A percentile compares a stretch with the other conserved stretches of the same genome.
phyloP scores from a whole-genome alignment of 129 eudicot genomes.

The Flaveria bidentis region DNA sequence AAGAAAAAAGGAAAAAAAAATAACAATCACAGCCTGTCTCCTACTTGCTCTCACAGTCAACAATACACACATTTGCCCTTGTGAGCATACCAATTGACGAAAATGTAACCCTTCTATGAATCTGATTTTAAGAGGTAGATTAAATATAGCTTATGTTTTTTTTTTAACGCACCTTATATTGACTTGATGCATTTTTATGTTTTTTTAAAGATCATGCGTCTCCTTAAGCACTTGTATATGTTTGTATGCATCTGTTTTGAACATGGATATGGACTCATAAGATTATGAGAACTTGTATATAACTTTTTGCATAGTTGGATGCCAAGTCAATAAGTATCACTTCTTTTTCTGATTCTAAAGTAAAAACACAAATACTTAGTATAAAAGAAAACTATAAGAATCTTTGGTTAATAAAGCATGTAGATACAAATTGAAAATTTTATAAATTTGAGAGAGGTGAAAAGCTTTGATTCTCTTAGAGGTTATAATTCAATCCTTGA shows the following conservation, averaged over 20 bases:
- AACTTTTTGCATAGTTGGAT: not conserved
- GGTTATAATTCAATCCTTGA: too few relatives aligned
- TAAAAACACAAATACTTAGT: not conserved
- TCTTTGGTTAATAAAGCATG: not conserved
- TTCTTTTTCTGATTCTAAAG: not conserved
- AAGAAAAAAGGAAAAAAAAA: not conserved
- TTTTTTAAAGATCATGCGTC: too few relatives aligned
- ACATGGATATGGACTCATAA: too few relatives aligned
- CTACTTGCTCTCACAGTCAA: slow-evolving; percentile 14
- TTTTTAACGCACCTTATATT: too few relatives aligned
- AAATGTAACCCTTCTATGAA: too few relatives aligned
- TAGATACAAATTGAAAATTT: not conserved
- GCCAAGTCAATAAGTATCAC: slow-evolving; percentile 1
- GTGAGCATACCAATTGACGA: not conserved
- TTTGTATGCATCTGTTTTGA: too few relatives aligned
- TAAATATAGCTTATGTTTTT: too few relatives aligned
- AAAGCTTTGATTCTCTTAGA: too few relatives aligned
- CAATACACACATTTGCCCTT: slow-evolving; percentile 21
- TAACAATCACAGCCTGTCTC: slow-evolving; percentile 38
- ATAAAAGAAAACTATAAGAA: not conserved
- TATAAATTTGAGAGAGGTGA: not conserved
- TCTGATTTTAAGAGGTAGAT: too few relatives aligned
- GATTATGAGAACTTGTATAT: too few relatives aligned
- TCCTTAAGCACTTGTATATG: too few relatives aligned
- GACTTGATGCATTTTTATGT: too few relatives aligned